Conservation (phyloP, 2,329 filamentous ascomycete species). For the Sphaerulina musiva region DNA sequence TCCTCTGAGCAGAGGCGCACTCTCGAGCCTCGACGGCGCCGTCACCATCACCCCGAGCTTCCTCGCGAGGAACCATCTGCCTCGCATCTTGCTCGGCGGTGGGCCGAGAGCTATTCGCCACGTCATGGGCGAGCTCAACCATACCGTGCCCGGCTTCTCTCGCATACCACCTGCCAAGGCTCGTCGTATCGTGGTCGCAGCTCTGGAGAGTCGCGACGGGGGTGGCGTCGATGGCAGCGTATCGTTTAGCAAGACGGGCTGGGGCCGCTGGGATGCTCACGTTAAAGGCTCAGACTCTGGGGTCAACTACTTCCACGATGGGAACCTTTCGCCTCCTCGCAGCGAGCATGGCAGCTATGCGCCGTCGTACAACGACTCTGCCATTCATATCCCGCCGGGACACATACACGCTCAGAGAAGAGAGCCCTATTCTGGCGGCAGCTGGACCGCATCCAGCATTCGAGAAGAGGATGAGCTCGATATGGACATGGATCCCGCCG, state of each 20-base stretch:
- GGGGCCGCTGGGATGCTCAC: slow-evolving; percentile 91
- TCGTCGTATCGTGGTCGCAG: slow-evolving; percentile 82
- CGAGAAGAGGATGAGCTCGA: slow-evolving; percentile 55
- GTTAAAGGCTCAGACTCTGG: slow-evolving; percentile 51
- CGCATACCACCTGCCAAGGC: slow-evolving; percentile 84
- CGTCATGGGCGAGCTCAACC: slow-evolving; percentile 90
- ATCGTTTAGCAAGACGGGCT: slow-evolving; percentile 90
- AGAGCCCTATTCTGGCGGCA: slow-evolving; percentile 46
- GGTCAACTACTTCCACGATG: slow-evolving; percentile 35
- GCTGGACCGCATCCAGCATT: slow-evolving; percentile 62
- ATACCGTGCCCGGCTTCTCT: slow-evolving; percentile 86
- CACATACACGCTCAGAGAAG: slow-evolving; percentile 23
- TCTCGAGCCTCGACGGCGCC: slow-evolving; percentile 59
- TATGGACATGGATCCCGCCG: slow-evolving; percentile 59
- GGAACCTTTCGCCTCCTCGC: slow-evolving; percentile 44
- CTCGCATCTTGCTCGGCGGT: slow-evolving; percentile 80
- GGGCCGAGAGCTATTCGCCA: slow-evolving; percentile 90
- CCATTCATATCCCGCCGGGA: slow-evolving; percentile 28
- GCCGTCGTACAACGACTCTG: slow-evolving; percentile 31
- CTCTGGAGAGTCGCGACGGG: slow-evolving; percentile 70
- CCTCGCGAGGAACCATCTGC: slow-evolving; percentile 83
- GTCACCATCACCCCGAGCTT: slow-evolving; percentile 78
- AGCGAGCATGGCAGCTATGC: slow-evolving; percentile 41
- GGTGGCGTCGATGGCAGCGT: slow-evolving; percentile 61
- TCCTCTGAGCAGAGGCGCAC: slow-evolving; percentile 45